These are phyloP conservation scores for Stephanodiscus triporus DNA, from an alignment of 108 stramenopile species.

Conservation along the genomic window DNA sequence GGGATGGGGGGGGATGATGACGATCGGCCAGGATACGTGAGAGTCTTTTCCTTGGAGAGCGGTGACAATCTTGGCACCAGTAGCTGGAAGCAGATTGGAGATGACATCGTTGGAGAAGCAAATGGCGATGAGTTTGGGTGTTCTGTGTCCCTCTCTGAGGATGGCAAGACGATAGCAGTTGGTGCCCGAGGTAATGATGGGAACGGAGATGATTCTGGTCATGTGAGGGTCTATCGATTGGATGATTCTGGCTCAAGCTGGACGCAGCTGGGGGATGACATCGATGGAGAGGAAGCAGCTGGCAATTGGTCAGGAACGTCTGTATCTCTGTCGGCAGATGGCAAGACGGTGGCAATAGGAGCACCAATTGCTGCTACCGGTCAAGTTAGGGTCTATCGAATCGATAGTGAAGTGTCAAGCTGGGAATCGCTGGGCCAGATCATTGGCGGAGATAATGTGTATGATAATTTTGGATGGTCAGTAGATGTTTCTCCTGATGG, in stretches of 20 bases:
- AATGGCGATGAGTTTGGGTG: no score
- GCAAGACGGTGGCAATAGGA: slow-evolving; percentile 15
- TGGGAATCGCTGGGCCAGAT: slow-evolving; percentile 4
- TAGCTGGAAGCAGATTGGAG: no score
- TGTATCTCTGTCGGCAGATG: slow-evolving; percentile 14
- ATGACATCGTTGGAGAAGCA: no score
- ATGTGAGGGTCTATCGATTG: no score
- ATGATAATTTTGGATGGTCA: not conserved
- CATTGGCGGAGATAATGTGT: not conserved
- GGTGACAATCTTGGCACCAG: no score
- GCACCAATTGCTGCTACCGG: not conserved
- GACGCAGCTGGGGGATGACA: slow-evolving; percentile 7
- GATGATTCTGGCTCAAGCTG: slow-evolving; percentile 7
- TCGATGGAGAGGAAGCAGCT: slow-evolving; percentile 1
- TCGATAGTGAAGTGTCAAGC: not conserved
- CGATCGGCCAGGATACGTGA: no score
- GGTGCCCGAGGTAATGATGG: slow-evolving; percentile 9
- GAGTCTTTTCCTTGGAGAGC: no score
- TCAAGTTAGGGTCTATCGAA: slow-evolving; percentile 12
- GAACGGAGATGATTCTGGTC: no score
- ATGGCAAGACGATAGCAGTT: no score
- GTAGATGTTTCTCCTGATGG: slow-evolving; percentile 11
- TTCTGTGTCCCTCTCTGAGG: no score
- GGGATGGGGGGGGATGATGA: no score
- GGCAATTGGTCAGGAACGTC: slow-evolving; percentile 4